These are phyloP conservation scores for Daldinia eschscholtzii DNA, from an alignment of 2,329 filamentous ascomycete species.

Conservation along the genomic window DNA sequence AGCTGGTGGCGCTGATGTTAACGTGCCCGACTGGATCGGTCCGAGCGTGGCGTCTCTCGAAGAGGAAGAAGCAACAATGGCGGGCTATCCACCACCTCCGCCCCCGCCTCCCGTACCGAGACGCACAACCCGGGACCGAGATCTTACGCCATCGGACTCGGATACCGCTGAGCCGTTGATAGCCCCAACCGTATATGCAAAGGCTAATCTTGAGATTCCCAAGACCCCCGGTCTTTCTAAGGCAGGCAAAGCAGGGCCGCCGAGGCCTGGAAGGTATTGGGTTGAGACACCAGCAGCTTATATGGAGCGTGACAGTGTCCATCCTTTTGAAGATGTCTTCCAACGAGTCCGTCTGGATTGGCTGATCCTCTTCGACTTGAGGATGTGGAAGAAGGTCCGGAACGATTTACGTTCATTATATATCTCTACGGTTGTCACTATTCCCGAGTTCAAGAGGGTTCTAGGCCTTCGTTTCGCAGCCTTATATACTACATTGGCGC, in stretches of 20 bases:
- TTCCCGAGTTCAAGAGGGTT: slow-evolving; percentile 95
- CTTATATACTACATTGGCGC: slow-evolving; percentile 91
- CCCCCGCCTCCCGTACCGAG: slow-evolving; percentile 69
- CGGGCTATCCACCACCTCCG: slow-evolving; percentile 77
- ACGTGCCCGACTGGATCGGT: slow-evolving; percentile 62
- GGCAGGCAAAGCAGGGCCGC: slow-evolving; percentile 60
- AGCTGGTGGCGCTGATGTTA: slow-evolving; percentile 57
- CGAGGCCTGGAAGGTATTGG: slow-evolving; percentile 85
- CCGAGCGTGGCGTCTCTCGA: slow-evolving; percentile 76
- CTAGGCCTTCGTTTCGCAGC: slow-evolving; percentile 94
- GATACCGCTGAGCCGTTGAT: slow-evolving; percentile 78
- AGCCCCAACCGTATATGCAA: slow-evolving; percentile 70
- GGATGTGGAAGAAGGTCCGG: slow-evolving; percentile 96
- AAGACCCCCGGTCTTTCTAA: slow-evolving; percentile 76
- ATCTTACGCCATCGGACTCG: slow-evolving; percentile 77
- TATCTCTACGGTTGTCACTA: slow-evolving; percentile 94
- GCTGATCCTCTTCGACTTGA: slow-evolving; percentile 92
- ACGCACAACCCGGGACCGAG: slow-evolving; percentile 65
- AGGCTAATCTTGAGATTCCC: slow-evolving; percentile 79
- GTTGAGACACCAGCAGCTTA: slow-evolving; percentile 81
- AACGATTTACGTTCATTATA: slow-evolving; percentile 93
- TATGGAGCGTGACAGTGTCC: slow-evolving; percentile 70
- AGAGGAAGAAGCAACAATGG: slow-evolving; percentile 81
- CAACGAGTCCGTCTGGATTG: slow-evolving; percentile 92
- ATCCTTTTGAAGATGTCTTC: slow-evolving; percentile 87